A percentile compares a stretch with the other conserved stretches of the same genome.
phyloP scores from a whole-genome alignment of 75 land plant species.

The Ceratopteris richardii region DNA sequence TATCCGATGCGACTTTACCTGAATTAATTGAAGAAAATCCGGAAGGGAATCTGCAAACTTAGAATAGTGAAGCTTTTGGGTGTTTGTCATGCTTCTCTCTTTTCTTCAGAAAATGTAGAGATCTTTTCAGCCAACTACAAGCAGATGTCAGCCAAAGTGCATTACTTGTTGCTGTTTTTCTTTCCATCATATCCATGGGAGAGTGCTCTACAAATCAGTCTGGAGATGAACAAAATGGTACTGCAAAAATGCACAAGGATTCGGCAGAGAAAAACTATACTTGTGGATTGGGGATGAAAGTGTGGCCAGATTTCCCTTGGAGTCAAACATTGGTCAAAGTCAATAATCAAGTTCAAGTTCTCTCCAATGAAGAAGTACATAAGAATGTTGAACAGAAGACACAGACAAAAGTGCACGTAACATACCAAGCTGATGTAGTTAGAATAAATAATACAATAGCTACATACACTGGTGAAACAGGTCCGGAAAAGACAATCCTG shows the following conservation, averaged over 20 bases:
- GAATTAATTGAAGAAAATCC: background rate
- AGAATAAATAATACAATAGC: background rate
- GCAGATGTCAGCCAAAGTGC: too few species aligned
- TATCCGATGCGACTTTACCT: too few species aligned
- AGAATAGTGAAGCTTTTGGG: constrained; percentile 18
- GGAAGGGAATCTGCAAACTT: background rate
- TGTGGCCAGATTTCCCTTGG: constrained; percentile 1
- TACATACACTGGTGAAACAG: background rate
- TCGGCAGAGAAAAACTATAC: background rate
- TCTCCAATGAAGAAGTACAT: background rate
- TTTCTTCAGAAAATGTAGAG: constrained; percentile 24
- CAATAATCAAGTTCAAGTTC: too few species aligned
- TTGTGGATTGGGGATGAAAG: background rate
- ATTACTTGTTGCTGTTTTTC: too few species aligned
- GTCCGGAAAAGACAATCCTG: background rate
- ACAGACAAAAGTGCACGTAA: background rate
- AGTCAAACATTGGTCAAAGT: background rate
- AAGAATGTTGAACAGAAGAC: background rate
- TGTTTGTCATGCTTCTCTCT: constrained; percentile 29
- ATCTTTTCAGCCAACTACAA: too few species aligned
- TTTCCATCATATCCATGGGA: too few species aligned
- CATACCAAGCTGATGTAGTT: background rate
- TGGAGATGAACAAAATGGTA: background rate
- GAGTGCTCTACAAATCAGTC: too few species aligned
- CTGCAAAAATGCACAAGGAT: background rate